Conservation (phyloP, 805 yeast genomes). For the Clavispora asparagi region DNA sequence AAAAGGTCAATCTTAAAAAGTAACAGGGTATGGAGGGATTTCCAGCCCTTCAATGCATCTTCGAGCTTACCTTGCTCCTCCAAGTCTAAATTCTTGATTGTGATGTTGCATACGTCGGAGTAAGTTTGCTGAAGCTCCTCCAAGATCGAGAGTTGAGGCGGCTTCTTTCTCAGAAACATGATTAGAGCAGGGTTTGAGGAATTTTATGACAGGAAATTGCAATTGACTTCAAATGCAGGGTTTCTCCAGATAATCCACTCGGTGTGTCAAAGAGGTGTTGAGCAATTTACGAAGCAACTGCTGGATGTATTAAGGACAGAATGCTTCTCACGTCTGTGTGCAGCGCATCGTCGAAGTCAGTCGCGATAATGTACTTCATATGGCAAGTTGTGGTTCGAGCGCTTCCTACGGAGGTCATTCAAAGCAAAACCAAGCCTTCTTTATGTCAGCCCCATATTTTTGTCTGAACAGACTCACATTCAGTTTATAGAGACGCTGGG, state of each 20-base stretch:
- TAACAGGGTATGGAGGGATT: conserved; percentile 57
- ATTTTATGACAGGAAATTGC: background rate
- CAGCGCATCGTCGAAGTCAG: background rate
- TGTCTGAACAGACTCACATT: no score
- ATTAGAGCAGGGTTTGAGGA: background rate
- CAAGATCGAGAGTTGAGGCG: conserved; percentile 46
- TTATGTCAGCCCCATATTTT: background rate
- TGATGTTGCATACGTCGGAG: conserved; percentile 54
- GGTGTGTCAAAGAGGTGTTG: background rate
- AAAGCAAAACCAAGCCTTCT: background rate
- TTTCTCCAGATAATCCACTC: background rate
- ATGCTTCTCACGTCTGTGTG: background rate
- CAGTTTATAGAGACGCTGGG: no score
- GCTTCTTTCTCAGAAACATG: conserved; percentile 54
- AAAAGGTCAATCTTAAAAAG: conserved; percentile 51
- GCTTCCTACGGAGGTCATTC: background rate
- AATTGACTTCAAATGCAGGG: background rate
- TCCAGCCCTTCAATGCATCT: conserved; percentile 70
- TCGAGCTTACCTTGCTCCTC: conserved; percentile 51
- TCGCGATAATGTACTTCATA: background rate
- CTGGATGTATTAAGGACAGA: background rate
- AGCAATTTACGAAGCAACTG: background rate
- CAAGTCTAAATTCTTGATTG: conserved; percentile 50
- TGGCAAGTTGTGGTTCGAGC: background rate
- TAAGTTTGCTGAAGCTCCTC: conserved; percentile 57